Base-by-base conservation (phyloP, 176 grass and related monocot genomes). In the Cenchrus fungigraminus region DNA sequence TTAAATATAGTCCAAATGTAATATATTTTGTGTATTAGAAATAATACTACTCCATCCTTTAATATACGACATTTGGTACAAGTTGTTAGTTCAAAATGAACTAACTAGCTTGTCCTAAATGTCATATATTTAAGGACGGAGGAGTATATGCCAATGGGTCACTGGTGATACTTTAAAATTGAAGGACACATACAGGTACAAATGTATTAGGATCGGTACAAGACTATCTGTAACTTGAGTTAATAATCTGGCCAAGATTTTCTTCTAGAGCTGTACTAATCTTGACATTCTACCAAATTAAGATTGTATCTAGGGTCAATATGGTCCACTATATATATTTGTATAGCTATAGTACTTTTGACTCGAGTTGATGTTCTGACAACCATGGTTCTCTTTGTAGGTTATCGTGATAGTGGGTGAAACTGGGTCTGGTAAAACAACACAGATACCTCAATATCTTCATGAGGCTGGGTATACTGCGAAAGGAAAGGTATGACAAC, bases 331-430 rank as follows among this genome's bases (percentile, higher is more conserved):
- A 6, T 46, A 61, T 46, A 58, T 11, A 9, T 56, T 72, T 12
- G 45, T 82, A 10, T 45, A 60, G 29, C 29, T 45, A 60, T 71
- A 46, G 9, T 0, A 58, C 2, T 60, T 71, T 81, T 22, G 31
- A 82, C 66, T 72, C 43, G 3, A 28, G 25, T 71, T 32, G 13
- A 60, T 59, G 22, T 46, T 47, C 37, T 69, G 37, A 59, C 40
- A 49, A 47, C 42, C 20, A 60, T 8, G 0, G 19, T 69, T 81
- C 4, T 81, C 50, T 81, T 14, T 86, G 57, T 73, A 98, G 95
- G 96, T 98, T 59, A 84, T 98, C 62, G 88, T 98, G 78, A 95
- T 98, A 81, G 96, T 98, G 72, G 96, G 96, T 89, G 96, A 98
- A 85, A 98, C 96, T 28, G 96, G 93, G 60, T 98, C 96, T 74